Evolutionary conservation across 2,329 filamentous ascomycete genomes (phyloP), one percentile per base, ranked within the genome.

Genomic region (Aspergillus carbonarius): DNA sequence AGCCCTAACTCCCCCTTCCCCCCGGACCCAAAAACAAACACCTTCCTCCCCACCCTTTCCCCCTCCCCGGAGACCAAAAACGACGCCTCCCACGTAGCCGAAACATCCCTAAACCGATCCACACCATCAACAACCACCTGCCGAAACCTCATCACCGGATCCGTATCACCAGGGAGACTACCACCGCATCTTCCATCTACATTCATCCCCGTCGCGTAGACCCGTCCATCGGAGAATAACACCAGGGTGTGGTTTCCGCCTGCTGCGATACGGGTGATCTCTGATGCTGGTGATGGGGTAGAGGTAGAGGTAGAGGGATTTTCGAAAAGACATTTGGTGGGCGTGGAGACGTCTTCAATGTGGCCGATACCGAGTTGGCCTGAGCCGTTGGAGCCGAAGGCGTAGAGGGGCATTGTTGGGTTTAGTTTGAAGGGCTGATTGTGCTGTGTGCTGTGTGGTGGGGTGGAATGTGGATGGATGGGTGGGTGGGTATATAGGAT

Each of bases 211-310:
- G 86, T 83, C 68, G 84, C 87, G 68, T 85, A 89, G 0, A 93
- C 77, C 1, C 76, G 66, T 0, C 88, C 88, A 25, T 79, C 71
- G 4, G 78, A 69, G n/a, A 83, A 85, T 10, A 92, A 78, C 9
- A 96, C 72, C 4, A 97, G 76, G 0, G 92, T 96, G 73, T 97
- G 93, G 69, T 97, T 97, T 1, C 93, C 93, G 4, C 93, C 93
- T 7, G 91, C 82, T 46, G 71, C 76, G 25, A 88, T 79, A 13
- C 70, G 66, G 13, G 55, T 46, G n/a, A 74, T 48, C 6, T 15
- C 23, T 10, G 39, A 18, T 48, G 23, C 25, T 30, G 44, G 42
- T 23, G 13, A 77, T 71, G 27, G 68, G 65, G 35, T 75, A 70
- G 27, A 48, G 25, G 2, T 40, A 42, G 27, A 68, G 65, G 35